Evolutionary conservation across 768 basidiomycete genomes (phyloP), one percentile per base, ranked within the genome.

Genomic region (Glaciozyma antarctica): DNA sequence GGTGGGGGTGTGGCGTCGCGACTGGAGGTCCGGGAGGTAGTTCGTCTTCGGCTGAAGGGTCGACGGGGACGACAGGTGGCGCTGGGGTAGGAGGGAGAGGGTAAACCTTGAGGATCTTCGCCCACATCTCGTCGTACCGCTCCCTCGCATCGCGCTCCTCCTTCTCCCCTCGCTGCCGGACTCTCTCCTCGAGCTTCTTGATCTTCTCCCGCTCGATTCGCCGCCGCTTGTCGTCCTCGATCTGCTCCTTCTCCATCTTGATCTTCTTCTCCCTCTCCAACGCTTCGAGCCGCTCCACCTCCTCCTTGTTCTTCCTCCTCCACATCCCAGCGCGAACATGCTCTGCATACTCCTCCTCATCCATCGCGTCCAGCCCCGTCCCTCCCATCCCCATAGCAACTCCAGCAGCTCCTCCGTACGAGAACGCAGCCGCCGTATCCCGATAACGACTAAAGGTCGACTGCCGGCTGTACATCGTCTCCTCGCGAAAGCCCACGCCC

Each of bases 261-360:
- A 2, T 34, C 61, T 56, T 62, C 22, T 30, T 55, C 48, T 56
- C 38, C 51, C 24, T 49, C 45, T 58, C 64, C 6, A 28, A 7
- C 44, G 38, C 21, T 51, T 65, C 70, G 34, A 43, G 26, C 44
- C 48, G 55, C 48, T 69, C 71, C 22, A 70, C 43, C 58, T 71
- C 67, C 26, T 71, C 73, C 60, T 62, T 63, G 41, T 71, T 68
- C 51, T 65, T 65, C 32, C 64, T 26, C 12, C 70, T 45, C 64
- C 66, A 74, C 61, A 74, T 72, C 6, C 73, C 73, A 24, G 63
- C 61, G 4, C 73, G 63, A 5, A 74, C 58, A 26, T 68, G 64
- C 41, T 74, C 71, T 2, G 73, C 71, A 47, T 74, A 74, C 67
- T 74, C 73, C 8, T 74, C 69, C 28, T 74, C 73, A 32, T 68